Evolutionary conservation across 1,284 basidiomycete species (phyloP), one percentile per base, ranked within the genome.

Genomic region (Naganishia sp.): DNA sequence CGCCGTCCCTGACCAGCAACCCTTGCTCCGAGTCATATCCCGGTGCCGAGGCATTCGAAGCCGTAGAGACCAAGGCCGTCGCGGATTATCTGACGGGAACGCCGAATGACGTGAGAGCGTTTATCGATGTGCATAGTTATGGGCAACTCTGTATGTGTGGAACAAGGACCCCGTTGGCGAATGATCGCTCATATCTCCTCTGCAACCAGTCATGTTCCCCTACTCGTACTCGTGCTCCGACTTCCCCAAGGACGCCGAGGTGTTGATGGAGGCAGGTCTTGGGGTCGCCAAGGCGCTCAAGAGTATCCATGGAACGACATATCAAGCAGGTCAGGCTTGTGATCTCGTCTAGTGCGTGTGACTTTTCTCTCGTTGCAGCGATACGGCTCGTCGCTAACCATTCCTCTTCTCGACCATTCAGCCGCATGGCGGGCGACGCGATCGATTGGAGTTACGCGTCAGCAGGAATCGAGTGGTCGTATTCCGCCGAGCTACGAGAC

Each of bases 121-220:
- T 89, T 73, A 69, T 94, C 25, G 90, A 93, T 77, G 75, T 94
- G 66, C 84, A 92, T 71, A 88, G 86, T 71, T 94, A 92, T 74
- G 90, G 90, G 0, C 90, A 94, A 76, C 86, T 90, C 82, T 75
- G 90, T 91, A 72, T 69, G 87, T 66, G 28, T 15, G 21, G 2
- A 5, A 18, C n/a, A 49, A n/a, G 13, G 5, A 46, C 18, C 23
- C 39, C 4, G 21, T 25, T 1, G 25, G 9, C 33, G 5, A 21
- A 16, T 42, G 6, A 45, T 33, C 1, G 63, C 18, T 42, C 6
- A 39, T n/a, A 28, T 13, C 39, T 53, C 25, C 44, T 45, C 50
- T 6, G 42, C 25, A 9, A 23, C 36, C 39, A 81, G 79, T 84
- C 74, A 83, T 84, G 80, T 84, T 82, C 74, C 91, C 91, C 0